phyloP scores from a whole-genome alignment of 2,329 filamentous ascomycete genomes.

The Aspergillus spinulosporus region DNA sequence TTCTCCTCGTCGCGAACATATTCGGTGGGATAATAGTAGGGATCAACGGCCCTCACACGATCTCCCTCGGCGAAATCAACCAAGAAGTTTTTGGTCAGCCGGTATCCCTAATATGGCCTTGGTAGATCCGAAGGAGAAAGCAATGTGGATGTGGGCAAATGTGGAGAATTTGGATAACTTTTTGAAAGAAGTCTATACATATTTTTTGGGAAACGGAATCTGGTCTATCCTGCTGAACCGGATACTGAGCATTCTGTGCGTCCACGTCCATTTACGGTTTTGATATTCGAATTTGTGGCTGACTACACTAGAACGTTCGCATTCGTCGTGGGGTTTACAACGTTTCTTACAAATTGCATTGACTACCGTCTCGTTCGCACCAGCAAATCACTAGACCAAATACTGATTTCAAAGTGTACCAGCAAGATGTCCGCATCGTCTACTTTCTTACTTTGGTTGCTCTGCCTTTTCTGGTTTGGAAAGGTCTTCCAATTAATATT shows the following conservation, averaged over 20 bases:
- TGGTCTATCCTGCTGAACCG: constrained; percentile 79
- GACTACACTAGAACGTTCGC: constrained; percentile 63
- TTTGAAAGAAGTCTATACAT: constrained; percentile 80
- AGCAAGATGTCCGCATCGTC: constrained; percentile 70
- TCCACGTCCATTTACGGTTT: constrained; percentile 16
- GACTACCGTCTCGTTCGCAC: constrained; percentile 72
- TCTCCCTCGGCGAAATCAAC: constrained; percentile 21
- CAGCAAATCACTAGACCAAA: constrained; percentile 61
- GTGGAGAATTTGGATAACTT: constrained; percentile 87
- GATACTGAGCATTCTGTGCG: constrained; percentile 70
- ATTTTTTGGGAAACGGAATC: constrained; percentile 79
- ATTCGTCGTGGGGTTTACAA: constrained; percentile 79
- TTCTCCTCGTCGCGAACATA: constrained; percentile 44
- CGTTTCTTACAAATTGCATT: constrained; percentile 81
- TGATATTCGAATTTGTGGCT: background rate
- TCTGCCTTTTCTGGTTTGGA: constrained; percentile 81
- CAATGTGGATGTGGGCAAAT: constrained; percentile 91
- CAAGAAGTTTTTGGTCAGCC: constrained; percentile 28
- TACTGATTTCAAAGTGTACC: constrained; percentile 74
- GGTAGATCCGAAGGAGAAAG: constrained; percentile 68
- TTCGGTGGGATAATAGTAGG: constrained; percentile 54
- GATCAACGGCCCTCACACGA: constrained; percentile 43
- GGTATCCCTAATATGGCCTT: constrained; percentile 40
- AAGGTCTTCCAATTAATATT: constrained; percentile 73
- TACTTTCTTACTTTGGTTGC: constrained; percentile 79